These are phyloP conservation scores for Melastoma malabathricum DNA, from an alignment of 345 rosid species.

Conservation along the genomic window DNA sequence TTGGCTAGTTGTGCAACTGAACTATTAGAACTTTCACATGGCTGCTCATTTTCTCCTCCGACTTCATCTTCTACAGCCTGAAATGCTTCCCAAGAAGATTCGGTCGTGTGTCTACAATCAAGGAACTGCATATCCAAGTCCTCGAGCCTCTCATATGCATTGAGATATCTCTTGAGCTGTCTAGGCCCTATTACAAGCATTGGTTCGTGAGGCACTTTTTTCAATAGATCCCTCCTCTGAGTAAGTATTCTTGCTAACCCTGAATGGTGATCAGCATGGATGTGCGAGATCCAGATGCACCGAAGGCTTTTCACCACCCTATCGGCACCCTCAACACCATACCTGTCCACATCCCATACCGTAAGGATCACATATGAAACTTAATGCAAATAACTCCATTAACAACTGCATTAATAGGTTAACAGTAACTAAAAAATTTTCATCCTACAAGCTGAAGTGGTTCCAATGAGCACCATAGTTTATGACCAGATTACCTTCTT, in stretches of 20 bases:
- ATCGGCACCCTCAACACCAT: conserved; percentile 69
- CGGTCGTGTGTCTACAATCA: conserved; percentile 65
- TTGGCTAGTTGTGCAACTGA: conserved; percentile 8
- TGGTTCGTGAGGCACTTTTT: conserved; percentile 59
- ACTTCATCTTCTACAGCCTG: conserved; percentile 11
- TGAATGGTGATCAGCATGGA: conserved; percentile 90
- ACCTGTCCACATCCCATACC: conserved; percentile 18
- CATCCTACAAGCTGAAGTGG: too few species aligned
- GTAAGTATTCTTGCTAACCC: conserved; percentile 84
- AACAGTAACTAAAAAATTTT: too few species aligned
- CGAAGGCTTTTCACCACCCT: conserved; percentile 44
- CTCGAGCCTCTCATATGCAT: conserved; percentile 83
- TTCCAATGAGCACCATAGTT: too few species aligned
- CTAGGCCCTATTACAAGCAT: conserved; percentile 66
- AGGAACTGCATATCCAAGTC: conserved; percentile 84
- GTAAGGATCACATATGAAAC: neutral
- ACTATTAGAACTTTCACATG: conserved; percentile 5
- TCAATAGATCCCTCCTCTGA: conserved; percentile 57
- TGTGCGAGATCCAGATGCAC: conserved; percentile 91
- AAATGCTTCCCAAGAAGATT: conserved; percentile 47
- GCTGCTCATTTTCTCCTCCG: neutral
- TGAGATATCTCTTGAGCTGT: conserved; percentile 61
- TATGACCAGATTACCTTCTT: conserved; percentile 41
- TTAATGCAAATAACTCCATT: neutral
- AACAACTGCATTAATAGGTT: too few species aligned